These are phyloP conservation scores for Sutorius eximius DNA, from an alignment of 1,284 basidiomycete species.

Conservation along the genomic window DNA sequence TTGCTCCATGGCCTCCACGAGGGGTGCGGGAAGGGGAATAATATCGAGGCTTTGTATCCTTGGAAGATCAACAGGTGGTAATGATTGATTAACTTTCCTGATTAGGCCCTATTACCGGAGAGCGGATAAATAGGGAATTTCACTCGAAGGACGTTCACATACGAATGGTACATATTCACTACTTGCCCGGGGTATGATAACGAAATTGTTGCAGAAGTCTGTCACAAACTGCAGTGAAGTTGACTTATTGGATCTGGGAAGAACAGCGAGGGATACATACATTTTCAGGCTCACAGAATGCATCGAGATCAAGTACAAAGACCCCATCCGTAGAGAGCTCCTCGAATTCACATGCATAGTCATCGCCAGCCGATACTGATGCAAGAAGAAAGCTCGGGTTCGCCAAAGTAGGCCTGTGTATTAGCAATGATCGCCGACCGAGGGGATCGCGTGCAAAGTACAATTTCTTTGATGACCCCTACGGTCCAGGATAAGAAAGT, in stretches of 20 bases:
- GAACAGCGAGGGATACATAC: slow-evolving; percentile 20
- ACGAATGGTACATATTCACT: slow-evolving; percentile 29
- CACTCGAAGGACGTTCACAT: slow-evolving; percentile 8
- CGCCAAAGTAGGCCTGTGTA: slow-evolving; percentile 53
- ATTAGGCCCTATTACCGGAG: slow-evolving; percentile 43
- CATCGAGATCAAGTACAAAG: slow-evolving; percentile 50
- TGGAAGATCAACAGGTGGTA: slow-evolving; percentile 49
- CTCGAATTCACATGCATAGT: slow-evolving; percentile 48
- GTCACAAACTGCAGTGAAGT: slow-evolving; percentile 32
- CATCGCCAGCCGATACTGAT: slow-evolving; percentile 61
- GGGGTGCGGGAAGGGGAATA: slow-evolving; percentile 44
- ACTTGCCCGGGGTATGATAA: slow-evolving; percentile 26
- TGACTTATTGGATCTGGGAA: slow-evolving; percentile 6
- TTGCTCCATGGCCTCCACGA: slow-evolving; percentile 48
- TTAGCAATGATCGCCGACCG: slow-evolving; percentile 85
- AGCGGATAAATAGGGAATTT: not conserved
- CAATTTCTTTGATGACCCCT: slow-evolving; percentile 52
- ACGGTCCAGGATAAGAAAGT: slow-evolving; percentile 4
- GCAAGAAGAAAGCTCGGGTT: slow-evolving; percentile 60
- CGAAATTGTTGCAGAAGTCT: slow-evolving; percentile 33
- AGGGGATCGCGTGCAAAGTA: slow-evolving; percentile 89
- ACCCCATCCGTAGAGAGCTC: slow-evolving; percentile 65
- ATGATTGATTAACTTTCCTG: slow-evolving; percentile 44
- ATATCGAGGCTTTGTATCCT: slow-evolving; percentile 39
- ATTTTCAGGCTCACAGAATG: slow-evolving; percentile 24